Evolutionary conservation across 805 yeast genomes (phyloP), one percentile per base, ranked within the genome.

Genomic region (Metschnikowia aberdeeniae): DNA sequence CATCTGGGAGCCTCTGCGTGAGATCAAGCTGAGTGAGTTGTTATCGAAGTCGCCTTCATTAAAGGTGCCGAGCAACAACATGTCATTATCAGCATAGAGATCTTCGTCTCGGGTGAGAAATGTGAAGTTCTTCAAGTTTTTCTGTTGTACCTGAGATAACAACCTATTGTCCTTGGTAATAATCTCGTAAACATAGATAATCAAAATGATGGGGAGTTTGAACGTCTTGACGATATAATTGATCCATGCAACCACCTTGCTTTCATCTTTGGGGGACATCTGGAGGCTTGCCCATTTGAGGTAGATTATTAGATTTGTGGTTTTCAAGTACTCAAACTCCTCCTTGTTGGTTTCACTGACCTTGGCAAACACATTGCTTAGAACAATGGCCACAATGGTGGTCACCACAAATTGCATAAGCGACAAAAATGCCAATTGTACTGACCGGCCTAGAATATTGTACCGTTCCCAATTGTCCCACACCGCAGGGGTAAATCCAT

Each of bases 401-500:
- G 78, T 67, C 17, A 78, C 72, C 32, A 78, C 73, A 55, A 78
- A 78, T 46, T 78, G 82, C 42, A 76, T 74, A 50, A 78, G 64
- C 49, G 77, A 77, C 24, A 78, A 64, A 54, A 75, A 78, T n/a
- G 74, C 66, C 55, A 78, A 64, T 46, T 75, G 72, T 19, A 77
- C 65, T n/a, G 61, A 50, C 31, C 74, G 64, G 0, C 83, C 83
- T 34, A 77, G 56, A 1, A 61, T 50, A 34, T 77, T 70, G 52
- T 75, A 78, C 42, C 66, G 62, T 31, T 64, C 60, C 82, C 82
- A 78, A 43, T 72, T 74, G 37, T 68, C 67, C 83, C 83, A 78
- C 3, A 78, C 82, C 0, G 81, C 76, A 0, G 83, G 82, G 1
- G 83, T 78, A 56, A 75, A 78, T 0, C 83, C 83, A 55, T 77